Evolutionary conservation across 2,329 filamentous ascomycete species (phyloP), one percentile per base, ranked within the genome.

Genomic region (Diplodia corticola): DNA sequence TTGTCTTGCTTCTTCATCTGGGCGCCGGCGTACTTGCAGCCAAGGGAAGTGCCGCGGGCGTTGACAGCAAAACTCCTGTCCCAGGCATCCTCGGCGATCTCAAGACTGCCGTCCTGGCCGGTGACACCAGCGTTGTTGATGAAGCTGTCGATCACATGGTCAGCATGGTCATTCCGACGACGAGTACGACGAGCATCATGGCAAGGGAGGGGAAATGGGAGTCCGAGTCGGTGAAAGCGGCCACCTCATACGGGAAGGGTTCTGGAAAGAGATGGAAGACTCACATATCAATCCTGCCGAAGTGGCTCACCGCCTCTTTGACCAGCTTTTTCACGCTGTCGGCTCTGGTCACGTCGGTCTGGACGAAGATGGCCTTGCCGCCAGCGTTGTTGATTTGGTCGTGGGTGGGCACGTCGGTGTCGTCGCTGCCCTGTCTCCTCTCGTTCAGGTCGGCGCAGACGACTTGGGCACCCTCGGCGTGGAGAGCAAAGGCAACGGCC

Each of bases 1-100:
- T 67, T 67, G 12, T 73, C 71, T 67, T 77, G 76, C 46, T 68
- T 67, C 37, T 77, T 66, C 75, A 78, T 77, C 64, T 77, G 76
- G 12, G 67, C 46, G 15, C 72, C 68, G 7, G 69, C 76, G 65
- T 74, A 73, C 61, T 77, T 77, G 67, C 71, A 74, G 24, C 75
- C 73, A 9, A 77, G 69, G 60, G 77, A 76, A 13, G 77, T 71
- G 12, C 73, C 71, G 50, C 73, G 74, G 17, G 71, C 71, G 66
- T 77, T 77, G 51, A 77, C 70, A 30, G 67, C 66, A 67, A 76
- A 70, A n/a, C 71, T 73, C 33, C 68, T 66, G 64, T 77, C 76
- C 70, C 70, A 77, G 9, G 55, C 63, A 60, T 74, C 73, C 22
- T 67, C 69, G n/a, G 70, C 68, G 59, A 73, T 69, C 60, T 73